phyloP scores from a whole-genome alignment of 2,329 filamentous ascomycete genomes.

The Aspergillus fischeri region DNA sequence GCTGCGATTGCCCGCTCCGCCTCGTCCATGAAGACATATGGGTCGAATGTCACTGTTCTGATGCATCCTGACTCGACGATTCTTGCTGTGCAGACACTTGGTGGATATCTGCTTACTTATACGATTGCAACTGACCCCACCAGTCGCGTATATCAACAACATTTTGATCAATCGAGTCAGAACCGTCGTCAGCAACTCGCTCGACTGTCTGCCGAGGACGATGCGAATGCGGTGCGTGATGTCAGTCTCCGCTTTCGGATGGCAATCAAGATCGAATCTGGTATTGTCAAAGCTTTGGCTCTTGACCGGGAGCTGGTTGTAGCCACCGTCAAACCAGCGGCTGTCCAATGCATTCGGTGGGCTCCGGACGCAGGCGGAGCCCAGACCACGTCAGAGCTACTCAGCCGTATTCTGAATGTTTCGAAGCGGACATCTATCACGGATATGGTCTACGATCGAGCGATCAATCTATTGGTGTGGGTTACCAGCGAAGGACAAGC shows the following conservation, averaged over 20 bases:
- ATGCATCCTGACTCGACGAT: slow-evolving; percentile 90
- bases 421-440: slow-evolving; percentile 70
- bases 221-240: slow-evolving; percentile 77
- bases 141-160: slow-evolving; percentile 77
- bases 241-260: slow-evolving; percentile 89
- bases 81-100: slow-evolving; percentile 79
- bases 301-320: slow-evolving; percentile 91
- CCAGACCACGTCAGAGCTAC: slow-evolving; percentile 85
- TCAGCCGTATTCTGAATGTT: slow-evolving; percentile 83
- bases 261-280: slow-evolving; percentile 97
- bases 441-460: slow-evolving; percentile 89
- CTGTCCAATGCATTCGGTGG: slow-evolving; percentile 97
- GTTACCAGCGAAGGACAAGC: slow-evolving; percentile 81
- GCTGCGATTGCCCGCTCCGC: slow-evolving; percentile 79
- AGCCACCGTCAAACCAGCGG: slow-evolving; percentile 83
- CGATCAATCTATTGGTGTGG: slow-evolving; percentile 95
- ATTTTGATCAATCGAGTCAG: slow-evolving; percentile 55
- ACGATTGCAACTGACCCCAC: slow-evolving; percentile 80
- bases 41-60: slow-evolving; percentile 76
- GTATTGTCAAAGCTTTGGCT: slow-evolving; percentile 81
- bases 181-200: slow-evolving; percentile 44
- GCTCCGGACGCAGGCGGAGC: slow-evolving; percentile 73
- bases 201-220: slow-evolving; percentile 66
- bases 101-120: slow-evolving; percentile 90
- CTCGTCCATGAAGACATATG: slow-evolving; percentile 76